These are phyloP conservation scores for Tetradesmus obliquus DNA, from an alignment of 139 green algal genomes.

Conservation along the genomic window DNA sequence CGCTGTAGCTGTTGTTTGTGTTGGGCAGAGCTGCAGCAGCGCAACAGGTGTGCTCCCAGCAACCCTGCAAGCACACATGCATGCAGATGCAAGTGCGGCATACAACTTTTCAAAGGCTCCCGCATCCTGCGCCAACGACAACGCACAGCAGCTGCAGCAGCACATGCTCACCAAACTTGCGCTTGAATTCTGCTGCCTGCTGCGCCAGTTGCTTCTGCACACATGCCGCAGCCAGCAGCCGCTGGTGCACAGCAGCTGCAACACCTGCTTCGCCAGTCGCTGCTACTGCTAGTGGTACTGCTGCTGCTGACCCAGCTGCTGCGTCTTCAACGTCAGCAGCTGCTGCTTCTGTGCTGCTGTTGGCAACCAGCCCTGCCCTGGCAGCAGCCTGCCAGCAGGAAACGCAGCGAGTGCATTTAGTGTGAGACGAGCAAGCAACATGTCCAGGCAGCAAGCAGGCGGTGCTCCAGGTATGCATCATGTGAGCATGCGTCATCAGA, in stretches of 20 bases:
- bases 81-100: too few relatives aligned
- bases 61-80: too few relatives aligned
- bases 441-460: not conserved
- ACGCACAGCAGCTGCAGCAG: not conserved
- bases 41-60: too few relatives aligned
- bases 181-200: slow-evolving; percentile 45
- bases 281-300: not conserved
- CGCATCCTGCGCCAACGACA: too few relatives aligned
- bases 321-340: not conserved
- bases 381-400: not conserved
- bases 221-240: slow-evolving; percentile 52
- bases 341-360: not conserved
- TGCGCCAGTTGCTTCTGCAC: slow-evolving; percentile 52
- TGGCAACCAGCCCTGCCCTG: slow-evolving; percentile 16
- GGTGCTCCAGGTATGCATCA: not conserved
- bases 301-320: not conserved
- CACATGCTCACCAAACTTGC: slow-evolving; percentile 28
- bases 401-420: too few relatives aligned
- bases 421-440: too few relatives aligned
- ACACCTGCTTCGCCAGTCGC: not conserved
- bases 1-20: too few relatives aligned
- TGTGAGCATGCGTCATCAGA: not conserved
- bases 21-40: too few relatives aligned
- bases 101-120: too few relatives aligned
- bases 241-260: slow-evolving; percentile 38